Base-by-base conservation (phyloP, 306 rosid species). In the Parietaria judaica region DNA sequence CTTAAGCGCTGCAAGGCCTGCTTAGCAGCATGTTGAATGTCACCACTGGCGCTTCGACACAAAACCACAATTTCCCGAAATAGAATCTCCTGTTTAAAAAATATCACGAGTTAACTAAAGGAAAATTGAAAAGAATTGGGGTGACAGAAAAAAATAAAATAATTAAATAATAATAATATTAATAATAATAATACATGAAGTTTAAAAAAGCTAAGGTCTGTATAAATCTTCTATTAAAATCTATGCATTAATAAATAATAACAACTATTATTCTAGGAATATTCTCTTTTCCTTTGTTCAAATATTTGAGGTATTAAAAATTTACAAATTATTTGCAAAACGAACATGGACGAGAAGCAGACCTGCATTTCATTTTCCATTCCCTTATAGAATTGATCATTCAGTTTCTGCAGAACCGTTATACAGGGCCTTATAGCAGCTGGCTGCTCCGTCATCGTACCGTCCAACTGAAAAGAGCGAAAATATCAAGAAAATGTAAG, bases 351-450 rank as follows among this genome's bases (percentile, higher is more conserved):
- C 45, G 9, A 41, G 45, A 41, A 41, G 45, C 45, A 66, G 57
- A 91, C 98, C 98, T 92, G 88, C 53, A 72, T 56, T 64, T 82
- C 78, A 60, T 66, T 59, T 75, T 77, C 57, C 80, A 92, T 70
- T 45, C 73, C 78, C 34, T 52, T 56, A 75, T 80, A 81, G 60
- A 79, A 70, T 72, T 86, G 82, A 67, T 46, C 15, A 56, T 74
- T 80, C 57, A 92, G 85, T 72, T 73, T 88, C 70, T 76, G 76
- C 76, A 92, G 74, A 54, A 92, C 85, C 39, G 90, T 69, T 56
- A 84, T 51, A 73, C 86, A 85, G 71, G 98, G 98, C 69, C 78
- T 74, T 72, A 83, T 39, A 59, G 69, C 70, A 60, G 92, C 87
- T 65, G 83, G 86, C 54, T 74, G 81, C 58, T 83, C 82, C 14